phyloP scores from a whole-genome alignment of 306 rosid species.

The Sechiopsis laciniata region DNA sequence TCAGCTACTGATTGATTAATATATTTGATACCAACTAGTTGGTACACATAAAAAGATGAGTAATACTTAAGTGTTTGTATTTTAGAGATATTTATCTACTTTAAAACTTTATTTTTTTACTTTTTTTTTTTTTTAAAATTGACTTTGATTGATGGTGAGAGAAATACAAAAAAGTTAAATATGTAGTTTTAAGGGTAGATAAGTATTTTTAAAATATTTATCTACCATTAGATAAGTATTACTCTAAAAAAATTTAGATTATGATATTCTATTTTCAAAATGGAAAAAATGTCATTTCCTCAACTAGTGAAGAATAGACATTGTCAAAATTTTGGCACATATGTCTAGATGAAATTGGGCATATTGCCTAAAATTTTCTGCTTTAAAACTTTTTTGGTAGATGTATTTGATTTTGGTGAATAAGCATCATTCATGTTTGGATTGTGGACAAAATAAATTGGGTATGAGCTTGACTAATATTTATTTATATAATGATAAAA shows the following conservation, averaged over 20 bases:
- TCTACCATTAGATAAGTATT: no score
- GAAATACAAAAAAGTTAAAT: no score
- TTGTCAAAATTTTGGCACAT: slow-evolving; percentile 7
- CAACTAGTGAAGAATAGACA: not conserved
- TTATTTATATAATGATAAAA: not conserved
- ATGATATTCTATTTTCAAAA: not conserved
- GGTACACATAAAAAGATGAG: no score
- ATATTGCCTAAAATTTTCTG: no score
- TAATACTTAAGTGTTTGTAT: no score
- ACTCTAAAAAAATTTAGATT: not conserved
- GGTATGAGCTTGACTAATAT: slow-evolving; percentile 15
- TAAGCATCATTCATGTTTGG: not conserved
- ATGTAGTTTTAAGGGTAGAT: no score
- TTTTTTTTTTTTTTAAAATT: no score
- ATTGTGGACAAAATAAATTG: slow-evolving; percentile 4
- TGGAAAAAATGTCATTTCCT: not conserved
- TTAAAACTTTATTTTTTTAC: no score
- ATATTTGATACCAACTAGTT: not conserved
- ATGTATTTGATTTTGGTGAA: not conserved
- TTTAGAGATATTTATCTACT: no score
- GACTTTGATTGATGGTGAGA: no score
- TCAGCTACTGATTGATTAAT: not conserved
- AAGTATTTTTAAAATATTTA: no score
- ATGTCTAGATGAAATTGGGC: not conserved
- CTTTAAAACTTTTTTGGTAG: not conserved